Base-by-base conservation (phyloP, 2,329 filamentous ascomycete genomes). In the Shiraia bambusicola region DNA sequence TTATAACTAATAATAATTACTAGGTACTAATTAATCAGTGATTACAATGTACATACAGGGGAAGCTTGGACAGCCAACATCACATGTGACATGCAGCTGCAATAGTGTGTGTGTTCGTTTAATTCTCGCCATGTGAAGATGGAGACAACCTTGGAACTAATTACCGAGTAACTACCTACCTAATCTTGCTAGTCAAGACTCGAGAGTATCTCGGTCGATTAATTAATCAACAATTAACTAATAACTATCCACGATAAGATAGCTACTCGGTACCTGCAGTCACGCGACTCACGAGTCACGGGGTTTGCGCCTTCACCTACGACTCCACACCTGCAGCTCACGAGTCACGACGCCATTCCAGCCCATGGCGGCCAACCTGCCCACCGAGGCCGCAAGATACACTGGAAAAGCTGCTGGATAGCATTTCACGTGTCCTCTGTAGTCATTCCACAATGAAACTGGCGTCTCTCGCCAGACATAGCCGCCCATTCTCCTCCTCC, bases 401-500 rank as follows among this genome's bases (percentile, higher is more conserved):
- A 37, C 27, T 28, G 15, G 28, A 30, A 34, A 40, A 39, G 34
- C 36, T 42, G 33, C 13, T 34, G 27, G 28, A 34, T 40, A 42
- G 37, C 25, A 17, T 14, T 19, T 31, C 35, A 16, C 17, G 9
- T 5, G n/a, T 9, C 25, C 6, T 24, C 30, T 29, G 11, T 16
- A 19, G n/a, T n/a, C 31, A 22, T 30, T 32, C 29, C 40, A 28
- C 19, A 28, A 58, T 50, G 59, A 60, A 51, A 45, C 51, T 53
- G 28, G 48, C 50, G 35, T 45, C 44, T 31, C 19, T 47, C 36
- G 53, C 19, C 14, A 8, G 40, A 3, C 54, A 36, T 6, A 19
- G 42, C 2, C 55, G 59, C 4, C 33, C 7, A 40, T 65, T 69
- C 44, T 64, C 65, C 7, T 56, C 59, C 2, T 60, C 7, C 42